Percentiles rank a stretch among this genome's conserved stretches.
Evolutionary conservation across 148 eudicot genomes (phyloP).

Genomic region (Diospyros kaki): DNA sequence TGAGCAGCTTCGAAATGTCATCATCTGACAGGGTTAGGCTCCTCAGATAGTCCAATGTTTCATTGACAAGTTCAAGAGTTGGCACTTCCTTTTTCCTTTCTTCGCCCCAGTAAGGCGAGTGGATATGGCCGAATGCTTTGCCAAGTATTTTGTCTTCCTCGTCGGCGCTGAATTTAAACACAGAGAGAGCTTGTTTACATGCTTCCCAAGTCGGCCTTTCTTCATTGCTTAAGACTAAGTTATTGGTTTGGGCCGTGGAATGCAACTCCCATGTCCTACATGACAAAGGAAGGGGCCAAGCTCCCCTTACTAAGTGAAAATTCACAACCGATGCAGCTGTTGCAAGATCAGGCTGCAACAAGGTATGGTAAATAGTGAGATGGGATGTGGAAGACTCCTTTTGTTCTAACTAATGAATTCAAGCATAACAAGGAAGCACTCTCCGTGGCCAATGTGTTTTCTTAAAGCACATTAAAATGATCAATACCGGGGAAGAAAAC

Average conservation of each 20-base stretch:
- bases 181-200: conserved; percentile 52
- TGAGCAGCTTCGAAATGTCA: conserved; percentile 69
- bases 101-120: conserved; percentile 93
- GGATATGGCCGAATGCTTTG: conserved; percentile 87
- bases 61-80: conserved; percentile 38
- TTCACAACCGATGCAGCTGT: conserved; percentile 15
- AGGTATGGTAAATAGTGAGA: conserved; percentile 9
- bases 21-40: conserved; percentile 72
- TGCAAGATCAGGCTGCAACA: conserved; percentile 38
- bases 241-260: conserved; percentile 40
- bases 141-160: conserved; percentile 82
- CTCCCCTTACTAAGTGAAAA: conserved; percentile 11
- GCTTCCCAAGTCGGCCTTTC: conserved; percentile 72
- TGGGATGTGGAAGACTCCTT: neutral
- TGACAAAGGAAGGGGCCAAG: conserved; percentile 17
- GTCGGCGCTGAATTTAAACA: conserved; percentile 49
- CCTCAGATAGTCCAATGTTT: conserved; percentile 60
- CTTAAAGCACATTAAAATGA: neutral
- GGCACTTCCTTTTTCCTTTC: conserved; percentile 77
- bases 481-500: neutral
- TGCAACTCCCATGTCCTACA: conserved; percentile 48
- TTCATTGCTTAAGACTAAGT: conserved; percentile 42
- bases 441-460: neutral
- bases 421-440: neutral
- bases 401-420: neutral